Evolutionary conservation across 2,329 filamentous ascomycete species (phyloP).

Genomic region (Helminthosporium solani): DNA sequence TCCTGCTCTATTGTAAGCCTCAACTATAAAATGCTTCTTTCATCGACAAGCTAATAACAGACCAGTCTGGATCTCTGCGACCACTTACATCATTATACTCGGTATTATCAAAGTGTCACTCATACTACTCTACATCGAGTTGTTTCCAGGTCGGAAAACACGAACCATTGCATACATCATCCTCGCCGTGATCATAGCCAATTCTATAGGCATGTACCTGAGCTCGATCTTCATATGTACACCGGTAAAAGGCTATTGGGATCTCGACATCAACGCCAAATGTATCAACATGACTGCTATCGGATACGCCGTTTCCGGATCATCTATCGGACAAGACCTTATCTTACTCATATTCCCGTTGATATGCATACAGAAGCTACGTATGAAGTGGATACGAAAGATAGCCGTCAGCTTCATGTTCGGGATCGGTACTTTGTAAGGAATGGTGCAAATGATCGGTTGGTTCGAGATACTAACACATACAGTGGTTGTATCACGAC

Average conservation of each 20-base stretch:
- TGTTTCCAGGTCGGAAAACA: constrained; percentile 23
- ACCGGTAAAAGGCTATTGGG: constrained; percentile 27
- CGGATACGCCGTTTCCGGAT: constrained; percentile 23
- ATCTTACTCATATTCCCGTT: constrained; percentile 27
- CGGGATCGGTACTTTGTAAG: constrained; percentile 27
- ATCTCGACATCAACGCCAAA: constrained; percentile 24
- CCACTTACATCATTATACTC: constrained; percentile 21
- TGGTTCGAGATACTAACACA: not conserved
- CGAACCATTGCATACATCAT: constrained; percentile 18
- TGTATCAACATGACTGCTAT: constrained; percentile 23
- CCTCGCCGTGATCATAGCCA: constrained; percentile 17
- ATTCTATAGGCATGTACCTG: constrained; percentile 18
- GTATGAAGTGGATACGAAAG: constrained; percentile 24
- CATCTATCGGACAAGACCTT: constrained; percentile 27
- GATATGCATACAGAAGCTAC: constrained; percentile 20
- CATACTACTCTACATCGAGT: constrained; percentile 30
- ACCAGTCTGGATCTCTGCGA: constrained; percentile 19
- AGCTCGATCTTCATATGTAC: constrained; percentile 26
- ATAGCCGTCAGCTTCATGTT: constrained; percentile 29
- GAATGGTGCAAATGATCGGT: not conserved
- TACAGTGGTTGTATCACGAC: constrained; percentile 26
- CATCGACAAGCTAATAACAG: not conserved
- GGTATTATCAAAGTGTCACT: constrained; percentile 29
- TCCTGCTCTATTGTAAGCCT: constrained; percentile 11
- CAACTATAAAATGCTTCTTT: not conserved